Evolutionary conservation across 495 filamentous ascomycete species (phyloP), one percentile per base, ranked within the genome.

Genomic region (Aspergillus avenaceus): DNA sequence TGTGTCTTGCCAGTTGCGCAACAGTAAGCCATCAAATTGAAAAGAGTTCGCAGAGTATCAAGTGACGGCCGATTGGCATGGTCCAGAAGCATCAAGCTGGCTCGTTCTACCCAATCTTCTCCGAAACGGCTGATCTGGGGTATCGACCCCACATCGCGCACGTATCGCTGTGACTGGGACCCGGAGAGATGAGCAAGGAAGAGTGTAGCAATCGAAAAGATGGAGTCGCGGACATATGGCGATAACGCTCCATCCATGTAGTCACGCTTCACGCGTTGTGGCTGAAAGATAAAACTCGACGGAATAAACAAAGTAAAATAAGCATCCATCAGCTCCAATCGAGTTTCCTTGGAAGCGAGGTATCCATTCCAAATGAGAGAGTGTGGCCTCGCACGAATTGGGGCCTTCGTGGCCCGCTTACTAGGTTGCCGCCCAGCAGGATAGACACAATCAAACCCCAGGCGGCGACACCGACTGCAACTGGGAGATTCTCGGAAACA

Each of bases 281-380:
- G 44, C 7, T 31, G 44, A 25, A 22, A 46, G 28, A 46, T 21
- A 23, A 46, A 32, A 36, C 16, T 46, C 12, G 44, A 46, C 29
- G 44, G 44, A 5, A 46, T 46, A 19, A 46, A 46, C 8, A 46
- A 18, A 7, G 21, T 12, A 24, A 46, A 46, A 14, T 46, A 46
- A 9, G 13, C 27, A 36, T 46, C 44, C 28, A 46, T 7, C 14
- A 46, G 14, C 18, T 23, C 11, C 2, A 46, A 11, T 3, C 44
- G 16, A 24, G 23, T 34, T 1, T 13, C 6, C 18, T 46, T 6
- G 8, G 44, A 32, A 2, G 44, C n/a, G 11, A 46, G 27, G 8
- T 36, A 8, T 2, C 44, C 44, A 9, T 46, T 46, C 19, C 19
- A 7, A 0, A 24, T 4, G n/a, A 46, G 24, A 14, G 6, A 31